Percentiles rank a stretch among this genome's conserved stretches.
Evolutionary conservation across 306 rosid genomes (phyloP).

Genomic region (Vigna radiata): DNA sequence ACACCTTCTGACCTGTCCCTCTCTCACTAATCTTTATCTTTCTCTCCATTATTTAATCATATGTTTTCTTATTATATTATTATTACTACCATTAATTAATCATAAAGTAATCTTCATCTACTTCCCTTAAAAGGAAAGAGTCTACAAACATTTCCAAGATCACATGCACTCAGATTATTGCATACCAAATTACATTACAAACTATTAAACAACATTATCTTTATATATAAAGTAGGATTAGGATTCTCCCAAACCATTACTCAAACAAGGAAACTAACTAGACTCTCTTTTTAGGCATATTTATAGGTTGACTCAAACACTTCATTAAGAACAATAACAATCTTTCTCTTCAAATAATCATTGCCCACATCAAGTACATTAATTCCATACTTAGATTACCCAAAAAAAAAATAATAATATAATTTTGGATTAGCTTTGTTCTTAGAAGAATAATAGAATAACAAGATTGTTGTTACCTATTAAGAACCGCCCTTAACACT

Average conservation of each 20-base stretch:
- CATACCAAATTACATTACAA: background rate
- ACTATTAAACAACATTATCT: slow-evolving; percentile 23
- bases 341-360: slow-evolving; percentile 49
- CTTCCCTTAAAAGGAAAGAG: slow-evolving; percentile 74
- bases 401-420: slow-evolving; percentile 34
- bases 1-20: slow-evolving; percentile 23
- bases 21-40: slow-evolving; percentile 37
- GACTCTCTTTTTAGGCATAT: slow-evolving; percentile 30
- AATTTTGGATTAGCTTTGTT: slow-evolving; percentile 42
- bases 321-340: slow-evolving; percentile 41
- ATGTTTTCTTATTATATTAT: background rate
- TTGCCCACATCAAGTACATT: slow-evolving; percentile 40
- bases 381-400: background rate
- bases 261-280: slow-evolving; percentile 7
- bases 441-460: slow-evolving; percentile 23
- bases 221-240: slow-evolving; percentile 38
- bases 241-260: slow-evolving; percentile 31
- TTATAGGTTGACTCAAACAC: slow-evolving; percentile 38
- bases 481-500: slow-evolving; percentile 58
- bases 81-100: background rate
- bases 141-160: slow-evolving; percentile 22
- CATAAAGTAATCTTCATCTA: slow-evolving; percentile 42
- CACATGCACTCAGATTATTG: slow-evolving; percentile 13
- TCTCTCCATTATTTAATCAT: slow-evolving; percentile 34
- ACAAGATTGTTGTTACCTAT: slow-evolving; percentile 43